Evolutionary conservation across 768 basidiomycete species (phyloP), one percentile per base, ranked within the genome.

Genomic region (Tylopilus balloui): DNA sequence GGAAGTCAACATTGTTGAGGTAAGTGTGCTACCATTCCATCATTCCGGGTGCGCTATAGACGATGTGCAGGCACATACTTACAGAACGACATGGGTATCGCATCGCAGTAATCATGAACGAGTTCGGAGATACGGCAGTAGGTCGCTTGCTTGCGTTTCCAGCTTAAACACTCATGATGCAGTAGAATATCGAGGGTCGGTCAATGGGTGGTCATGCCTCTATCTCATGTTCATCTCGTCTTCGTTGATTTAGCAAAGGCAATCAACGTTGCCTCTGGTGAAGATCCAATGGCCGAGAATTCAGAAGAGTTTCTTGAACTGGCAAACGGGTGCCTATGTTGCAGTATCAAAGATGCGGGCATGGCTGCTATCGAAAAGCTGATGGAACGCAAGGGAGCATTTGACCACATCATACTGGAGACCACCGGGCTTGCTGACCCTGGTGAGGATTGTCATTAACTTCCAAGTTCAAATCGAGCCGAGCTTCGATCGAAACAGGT

Each of bases 31-130:
- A 25, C 28, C 20, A 14, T 41, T 28, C 36, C 7, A 40, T 21
- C 4, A 17, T 20, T 23, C 24, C 13, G 6, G 13, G 32, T 24
- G 20, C 21, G 25, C 32, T 28, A 47, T 32, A 10, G n/a, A 49
- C 50, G 38, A 31, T 3, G 8, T 20, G 15, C 54, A 88, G 85
- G 57, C 84, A 93, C 27, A 94, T 98, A 58, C 72, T 98, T 52
- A 95, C 89, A 12, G 92, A 92, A 62, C 77, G 84, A 32, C 95
- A 98, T 77, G 94, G 95, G 3, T 92, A 93, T 63, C 81, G 88
- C 31, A 96, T 99, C 48, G 95, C 95, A 5, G 95, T 99, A 19
- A 96, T 95, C 54, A 93, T 96, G 91, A 96, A 95, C 62, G 92
- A 94, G 68, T 98, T 98, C 64, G 95, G 92, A 9, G 93, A 96